Conservation (phyloP, 1,284 basidiomycete species). For the Grifola frondosa region DNA sequence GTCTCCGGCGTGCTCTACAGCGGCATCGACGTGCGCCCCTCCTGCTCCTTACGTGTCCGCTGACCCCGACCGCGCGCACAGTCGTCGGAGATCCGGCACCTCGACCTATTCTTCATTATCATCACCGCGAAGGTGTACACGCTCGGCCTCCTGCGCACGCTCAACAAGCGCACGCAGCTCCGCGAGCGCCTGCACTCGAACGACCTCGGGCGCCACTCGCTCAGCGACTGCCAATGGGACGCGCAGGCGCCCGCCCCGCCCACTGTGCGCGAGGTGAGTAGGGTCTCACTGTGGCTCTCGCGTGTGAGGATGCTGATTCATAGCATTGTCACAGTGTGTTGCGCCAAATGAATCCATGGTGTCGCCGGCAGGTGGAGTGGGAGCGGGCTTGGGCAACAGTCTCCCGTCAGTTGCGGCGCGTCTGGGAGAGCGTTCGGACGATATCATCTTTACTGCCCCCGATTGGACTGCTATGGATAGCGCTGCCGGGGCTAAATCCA, state of each 20-base stretch:
- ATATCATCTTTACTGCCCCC: too few relatives aligned
- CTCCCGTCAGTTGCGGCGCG: too few relatives aligned
- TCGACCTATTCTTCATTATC: constrained; percentile 48
- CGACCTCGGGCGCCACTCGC: constrained; percentile 39
- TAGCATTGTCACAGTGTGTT: too few relatives aligned
- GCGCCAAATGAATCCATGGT: too few relatives aligned
- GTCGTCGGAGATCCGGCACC: constrained; percentile 33
- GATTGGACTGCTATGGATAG: too few relatives aligned
- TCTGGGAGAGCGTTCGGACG: too few relatives aligned
- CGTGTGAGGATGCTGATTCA: too few relatives aligned
- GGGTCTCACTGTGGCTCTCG: too few relatives aligned
- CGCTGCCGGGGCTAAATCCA: too few relatives aligned
- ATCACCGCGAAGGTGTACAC: constrained; percentile 52
- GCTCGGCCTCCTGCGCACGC: constrained; percentile 45
- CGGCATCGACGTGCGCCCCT: constrained; percentile 31
- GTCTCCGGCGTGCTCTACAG: constrained; percentile 42
- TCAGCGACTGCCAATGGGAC: constrained; percentile 33
- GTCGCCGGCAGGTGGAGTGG: too few relatives aligned
- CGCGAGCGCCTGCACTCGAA: constrained; percentile 40
- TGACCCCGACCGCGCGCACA: not conserved
- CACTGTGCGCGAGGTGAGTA: too few relatives aligned
- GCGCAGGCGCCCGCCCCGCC: constrained; percentile 2
- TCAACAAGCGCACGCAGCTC: constrained; percentile 44
- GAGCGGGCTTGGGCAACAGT: too few relatives aligned
- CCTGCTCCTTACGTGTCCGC: not conserved